Conservation (phyloP, 1,284 basidiomycete genomes). For the Mycosarcoma mackinlayi region DNA sequence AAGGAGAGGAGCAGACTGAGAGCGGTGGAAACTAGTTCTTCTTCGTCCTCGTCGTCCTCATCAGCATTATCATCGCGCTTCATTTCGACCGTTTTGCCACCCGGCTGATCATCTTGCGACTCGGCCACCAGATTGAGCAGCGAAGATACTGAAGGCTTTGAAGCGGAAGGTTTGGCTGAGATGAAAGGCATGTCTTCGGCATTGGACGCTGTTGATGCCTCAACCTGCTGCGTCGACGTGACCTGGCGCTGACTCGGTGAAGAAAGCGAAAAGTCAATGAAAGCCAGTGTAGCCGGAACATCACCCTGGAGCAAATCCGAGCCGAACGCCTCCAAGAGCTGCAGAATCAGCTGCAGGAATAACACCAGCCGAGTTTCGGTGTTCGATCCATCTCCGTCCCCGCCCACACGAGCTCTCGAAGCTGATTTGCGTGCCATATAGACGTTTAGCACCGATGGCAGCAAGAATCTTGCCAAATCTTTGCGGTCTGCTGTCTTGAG, state of each 20-base stretch:
- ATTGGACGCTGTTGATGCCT: neutral
- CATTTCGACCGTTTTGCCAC: neutral
- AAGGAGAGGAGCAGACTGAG: constrained; percentile 60
- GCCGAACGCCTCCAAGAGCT: constrained; percentile 62
- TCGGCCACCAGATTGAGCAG: constrained; percentile 29
- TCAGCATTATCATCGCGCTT: neutral
- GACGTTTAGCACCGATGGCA: constrained; percentile 40
- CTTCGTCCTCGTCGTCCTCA: constrained; percentile 27
- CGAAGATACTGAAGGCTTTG: constrained; percentile 8
- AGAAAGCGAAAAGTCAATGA: constrained; percentile 59
- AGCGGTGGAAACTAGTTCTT: constrained; percentile 56
- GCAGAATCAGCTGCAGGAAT: constrained; percentile 59
- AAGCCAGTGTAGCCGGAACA: constrained; percentile 49
- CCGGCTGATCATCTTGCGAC: neutral
- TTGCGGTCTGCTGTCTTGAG: constrained; percentile 37
- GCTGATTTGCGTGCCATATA: constrained; percentile 47
- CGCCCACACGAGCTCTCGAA: constrained; percentile 9
- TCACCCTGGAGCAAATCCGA: constrained; percentile 54
- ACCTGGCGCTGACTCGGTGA: constrained; percentile 16
- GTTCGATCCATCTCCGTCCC: neutral
- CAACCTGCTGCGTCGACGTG: neutral
- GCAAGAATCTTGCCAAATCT: constrained; percentile 39
- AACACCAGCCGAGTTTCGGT: constrained; percentile 43
- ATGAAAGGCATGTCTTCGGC: constrained; percentile 36
- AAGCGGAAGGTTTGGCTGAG: constrained; percentile 10